Conservation (phyloP, 1,284 basidiomycete species). For the Ganoderma multipileum region DNA sequence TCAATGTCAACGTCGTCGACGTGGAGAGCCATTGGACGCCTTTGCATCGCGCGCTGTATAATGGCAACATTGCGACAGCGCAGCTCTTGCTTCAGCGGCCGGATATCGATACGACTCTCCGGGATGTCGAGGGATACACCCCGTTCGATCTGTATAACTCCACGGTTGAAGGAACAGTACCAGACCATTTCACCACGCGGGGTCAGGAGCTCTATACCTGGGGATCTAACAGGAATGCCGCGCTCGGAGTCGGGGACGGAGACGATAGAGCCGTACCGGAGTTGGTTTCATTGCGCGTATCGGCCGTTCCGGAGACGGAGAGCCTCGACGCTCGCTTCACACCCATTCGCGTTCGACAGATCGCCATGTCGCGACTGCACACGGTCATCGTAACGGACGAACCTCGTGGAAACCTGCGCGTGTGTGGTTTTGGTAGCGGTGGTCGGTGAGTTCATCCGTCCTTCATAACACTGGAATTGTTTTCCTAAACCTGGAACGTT, state of each 20-base stretch:
- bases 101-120: conserved; percentile 79
- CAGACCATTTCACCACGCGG: conserved; percentile 45
- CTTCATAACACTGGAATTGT: neutral
- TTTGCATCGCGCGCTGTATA: conserved; percentile 90
- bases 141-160: conserved; percentile 95
- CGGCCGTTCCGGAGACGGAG: conserved; percentile 29
- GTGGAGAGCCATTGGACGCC: conserved; percentile 91
- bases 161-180: conserved; percentile 80
- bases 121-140: conserved; percentile 92
- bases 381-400: conserved; percentile 86
- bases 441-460: conserved; percentile 61
- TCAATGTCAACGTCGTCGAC: conserved; percentile 88
- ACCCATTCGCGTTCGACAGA: conserved; percentile 67
- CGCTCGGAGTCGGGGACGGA: conserved; percentile 84
- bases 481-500: neutral
- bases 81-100: conserved; percentile 77
- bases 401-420: conserved; percentile 71
- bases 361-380: conserved; percentile 87
- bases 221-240: conserved; percentile 91
- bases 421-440: conserved; percentile 89
- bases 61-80: conserved; percentile 83
- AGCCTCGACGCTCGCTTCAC: conserved; percentile 54
- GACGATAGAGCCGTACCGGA: conserved; percentile 87
- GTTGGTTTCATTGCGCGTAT: conserved; percentile 61
- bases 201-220: conserved; percentile 84